Conservation (phyloP, 2,329 filamentous ascomycete species). For the Epichloe bromicola region DNA sequence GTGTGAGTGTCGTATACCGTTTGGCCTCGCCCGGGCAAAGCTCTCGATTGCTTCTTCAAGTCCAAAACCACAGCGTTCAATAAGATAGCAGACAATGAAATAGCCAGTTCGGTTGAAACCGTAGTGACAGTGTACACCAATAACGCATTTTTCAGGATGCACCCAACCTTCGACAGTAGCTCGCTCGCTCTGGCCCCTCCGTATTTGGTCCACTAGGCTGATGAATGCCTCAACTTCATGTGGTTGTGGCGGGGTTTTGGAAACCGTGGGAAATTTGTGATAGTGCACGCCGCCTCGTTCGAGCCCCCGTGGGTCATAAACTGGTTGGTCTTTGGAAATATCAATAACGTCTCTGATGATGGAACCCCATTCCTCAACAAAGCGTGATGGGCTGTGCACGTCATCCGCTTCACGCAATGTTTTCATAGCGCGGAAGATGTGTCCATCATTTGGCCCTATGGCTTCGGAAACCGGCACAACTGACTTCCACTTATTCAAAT, state of each 20-base stretch:
- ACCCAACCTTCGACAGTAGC: conserved; percentile 26
- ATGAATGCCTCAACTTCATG: conserved; percentile 42
- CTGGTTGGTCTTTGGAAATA: conserved; percentile 80
- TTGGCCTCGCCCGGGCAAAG: conserved; percentile 60
- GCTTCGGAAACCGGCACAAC: conserved; percentile 64
- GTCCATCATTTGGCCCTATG: conserved; percentile 41
- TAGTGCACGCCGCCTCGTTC: conserved; percentile 56
- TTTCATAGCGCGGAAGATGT: conserved; percentile 80
- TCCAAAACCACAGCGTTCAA: conserved; percentile 60
- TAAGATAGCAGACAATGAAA: conserved; percentile 80
- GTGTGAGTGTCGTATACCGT: conserved; percentile 80
- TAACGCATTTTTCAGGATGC: conserved; percentile 29
- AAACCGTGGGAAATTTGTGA: conserved; percentile 83
- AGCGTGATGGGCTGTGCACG: conserved; percentile 60
- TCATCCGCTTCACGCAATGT: conserved; percentile 84
- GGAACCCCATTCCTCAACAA: conserved; percentile 53
- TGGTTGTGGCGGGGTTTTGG: conserved; percentile 66
- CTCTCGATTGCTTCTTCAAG: conserved; percentile 67
- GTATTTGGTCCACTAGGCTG: conserved; percentile 43
- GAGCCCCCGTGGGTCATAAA: conserved; percentile 67
- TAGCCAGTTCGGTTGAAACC: conserved; percentile 92
- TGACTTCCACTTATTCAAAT: conserved; percentile 79
- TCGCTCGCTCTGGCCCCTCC: conserved; percentile 34
- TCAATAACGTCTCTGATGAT: conserved; percentile 70
- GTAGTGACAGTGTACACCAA: conserved; percentile 91